Base-by-base conservation (phyloP, 495 filamentous ascomycete species). In the Endocarpon pusillum region DNA sequence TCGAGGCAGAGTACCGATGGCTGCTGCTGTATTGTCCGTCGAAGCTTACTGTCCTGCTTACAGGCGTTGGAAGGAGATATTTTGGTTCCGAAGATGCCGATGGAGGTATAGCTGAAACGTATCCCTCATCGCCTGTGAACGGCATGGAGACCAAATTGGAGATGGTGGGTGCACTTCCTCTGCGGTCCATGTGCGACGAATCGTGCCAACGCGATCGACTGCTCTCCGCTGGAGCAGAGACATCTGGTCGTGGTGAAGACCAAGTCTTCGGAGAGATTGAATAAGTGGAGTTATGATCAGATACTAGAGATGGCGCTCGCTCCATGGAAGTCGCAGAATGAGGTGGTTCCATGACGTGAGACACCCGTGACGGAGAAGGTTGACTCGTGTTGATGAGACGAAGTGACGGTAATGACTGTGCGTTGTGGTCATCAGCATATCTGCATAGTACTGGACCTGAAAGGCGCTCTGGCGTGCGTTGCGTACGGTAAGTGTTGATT, bases 281-380 rank as follows among this genome's bases (percentile, higher is more conserved):
- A 42, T 65, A 70, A n/a, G 66, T 58, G 1, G 73, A 80, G 43
- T 72, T 67, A 38, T 63, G 66, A 46, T 83, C 78, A 2, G 78
- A 83, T 19, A 81, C 59, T 42, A 83, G 64, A 3, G 76, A 81
- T 18, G 77, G 78, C 1, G 76, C 62, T 19, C 57, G 70, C n/a
- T 76, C 71, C 14, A 66, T 49, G 2, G 67, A 75, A 23, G 69
- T 64, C 24, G 68, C 55, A 45, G 67, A 52, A 31, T 78, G 64
- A 17, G 75, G 67, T 3, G 68, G 63, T 36, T 78, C 75, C 22
- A 67, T 58, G 21, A 54, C 57, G 31, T 57, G 61, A 47, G 42
- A 61, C 55, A 21, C 51, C 42, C 42, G 52, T 53, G 34, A 58
- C 48, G 35, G 61, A 55, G 52, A 57, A 55, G 47, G 61, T 60